Base-by-base conservation (phyloP, 805 yeast species). In the Myxozyma sirexii region DNA sequence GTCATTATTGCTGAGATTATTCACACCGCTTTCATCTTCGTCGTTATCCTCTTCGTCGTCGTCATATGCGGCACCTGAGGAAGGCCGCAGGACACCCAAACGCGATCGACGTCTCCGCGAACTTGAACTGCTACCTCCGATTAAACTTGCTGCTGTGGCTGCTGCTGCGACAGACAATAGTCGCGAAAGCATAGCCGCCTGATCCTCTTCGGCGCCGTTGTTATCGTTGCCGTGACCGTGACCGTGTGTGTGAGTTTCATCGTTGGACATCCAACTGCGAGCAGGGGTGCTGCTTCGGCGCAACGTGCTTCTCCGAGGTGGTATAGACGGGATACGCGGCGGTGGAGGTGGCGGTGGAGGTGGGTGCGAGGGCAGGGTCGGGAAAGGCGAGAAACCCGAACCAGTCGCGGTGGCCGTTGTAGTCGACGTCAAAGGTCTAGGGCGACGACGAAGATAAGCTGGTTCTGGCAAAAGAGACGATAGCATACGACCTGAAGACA, bases 81-180 rank as follows among this genome's bases (percentile, higher is more conserved):
- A 43, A 39, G 45, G 10, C 29, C 51, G 51, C 10, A 38, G 21
- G 3, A n/a, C 42, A 17, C 42, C 21, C 5, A 38, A 31, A n/a
- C 38, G 39, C 27, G 53, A 37, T 37, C 44, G 47, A 10, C 33
- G 43, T 41, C 26, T 26, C 4, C 43, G 47, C 13, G 54, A 31
- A 1, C 67, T 24, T 2, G 50, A 5, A 26, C 50, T 19, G 24
- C 24, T 46, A 24, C 39, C 38, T 15, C 76, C 80, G 46, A 78
- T 71, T 17, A 79, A 61, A 4, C 79, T 73, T 1, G 69, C 65
- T 1, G 79, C 78, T 0, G 82, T 78, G 1, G 80, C 78, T 0
- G 76, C 72, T 0, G 82, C 80, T 0, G 82, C 82, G 21, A 77
- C 67, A 19, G 80, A 79, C 31, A 79, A 63, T 19, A 79, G 65